phyloP scores from a whole-genome alignment of 768 basidiomycete species.

The Mycena haematopus region DNA sequence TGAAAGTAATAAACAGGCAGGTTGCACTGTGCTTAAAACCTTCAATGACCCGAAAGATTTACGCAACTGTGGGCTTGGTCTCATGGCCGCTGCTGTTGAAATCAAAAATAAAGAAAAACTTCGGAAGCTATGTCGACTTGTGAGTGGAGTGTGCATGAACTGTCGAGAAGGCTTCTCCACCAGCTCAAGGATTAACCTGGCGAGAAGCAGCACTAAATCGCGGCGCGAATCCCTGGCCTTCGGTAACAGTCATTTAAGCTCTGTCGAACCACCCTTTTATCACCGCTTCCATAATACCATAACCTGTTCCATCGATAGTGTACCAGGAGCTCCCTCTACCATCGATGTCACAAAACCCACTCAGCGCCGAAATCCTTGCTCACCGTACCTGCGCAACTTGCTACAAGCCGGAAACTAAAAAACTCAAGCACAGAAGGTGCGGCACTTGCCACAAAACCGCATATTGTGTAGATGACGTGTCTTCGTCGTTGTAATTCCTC shows the following conservation, averaged over 20 bases:
- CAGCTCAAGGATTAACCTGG: too few species aligned
- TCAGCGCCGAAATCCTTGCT: constrained; percentile 17
- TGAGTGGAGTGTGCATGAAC: too few species aligned
- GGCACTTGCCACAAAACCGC: constrained; percentile 7
- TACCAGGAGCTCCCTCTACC: background rate
- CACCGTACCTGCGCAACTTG: constrained; percentile 12
- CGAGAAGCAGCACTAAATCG: too few species aligned
- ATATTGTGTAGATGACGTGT: constrained; percentile 11
- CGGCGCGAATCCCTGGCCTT: constrained; percentile 3
- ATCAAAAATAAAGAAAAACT: too few species aligned
- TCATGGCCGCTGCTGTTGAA: too few species aligned
- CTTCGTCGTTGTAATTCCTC: background rate
- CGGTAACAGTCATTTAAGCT: background rate
- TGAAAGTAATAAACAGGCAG: too few species aligned
- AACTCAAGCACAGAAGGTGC: constrained; percentile 11
- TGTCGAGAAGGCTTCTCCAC: too few species aligned
- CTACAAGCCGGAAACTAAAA: constrained; percentile 17
- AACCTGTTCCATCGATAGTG: background rate
- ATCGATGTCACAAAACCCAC: constrained; percentile 25
- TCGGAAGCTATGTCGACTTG: too few species aligned
- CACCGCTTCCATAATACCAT: background rate
- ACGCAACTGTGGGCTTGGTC: too few species aligned
- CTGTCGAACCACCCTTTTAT: background rate
- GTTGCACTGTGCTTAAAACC: too few species aligned
- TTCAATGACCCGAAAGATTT: too few species aligned